Evolutionary conservation across 768 basidiomycete genomes (phyloP), one percentile per base, ranked within the genome.

Genomic region (Boletellus ananas): DNA sequence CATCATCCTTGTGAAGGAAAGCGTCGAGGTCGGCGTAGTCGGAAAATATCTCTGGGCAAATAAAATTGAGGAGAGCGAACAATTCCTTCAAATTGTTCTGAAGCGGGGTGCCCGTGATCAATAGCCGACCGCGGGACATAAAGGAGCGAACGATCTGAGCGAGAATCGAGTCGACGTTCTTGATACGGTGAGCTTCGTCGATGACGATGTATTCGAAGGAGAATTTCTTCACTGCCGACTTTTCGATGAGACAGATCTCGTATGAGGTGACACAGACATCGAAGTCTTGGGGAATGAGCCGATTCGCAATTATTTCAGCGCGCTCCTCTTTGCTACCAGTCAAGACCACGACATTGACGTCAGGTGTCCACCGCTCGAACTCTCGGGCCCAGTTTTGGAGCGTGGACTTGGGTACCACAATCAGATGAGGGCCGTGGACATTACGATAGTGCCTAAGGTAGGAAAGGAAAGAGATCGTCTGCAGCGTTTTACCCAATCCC

Each of bases 101-200:
- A 38, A 97, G 73, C 1, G 95, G 95, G 5, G 95, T 99, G 16
- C 94, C 96, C 3, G 95, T 99, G 59, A 99, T 98, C 46, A 99
- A 78, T 49, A 99, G 72, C 36, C 96, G 77, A 0, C 93, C 94
- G 27, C 94, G 81, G 37, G 88, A 90, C 60, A 81, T 79, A 71
- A 97, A 98, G 3, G 87, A 75, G 43, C 95, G 82, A 42, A 98
- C 92, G 61, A 99, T 97, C 70, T 96, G 92, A 14, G 86, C 85
- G 14, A 99, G 79, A 60, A 98, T 87, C 12, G 92, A 95, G 67
- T 97, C 92, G 58, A 95, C 94, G 66, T 98, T 98, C 75, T 98
- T 98, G 79, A 99, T 99, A 20, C 96, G 87, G 64, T 99, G 95
- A 1, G 95, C 95, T 71, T 99, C 95, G 71, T 99, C 95, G 62